Evolutionary conservation across 768 basidiomycete genomes (phyloP), one percentile per base, ranked within the genome.

Genomic region (Leccinum fibrillosum): DNA sequence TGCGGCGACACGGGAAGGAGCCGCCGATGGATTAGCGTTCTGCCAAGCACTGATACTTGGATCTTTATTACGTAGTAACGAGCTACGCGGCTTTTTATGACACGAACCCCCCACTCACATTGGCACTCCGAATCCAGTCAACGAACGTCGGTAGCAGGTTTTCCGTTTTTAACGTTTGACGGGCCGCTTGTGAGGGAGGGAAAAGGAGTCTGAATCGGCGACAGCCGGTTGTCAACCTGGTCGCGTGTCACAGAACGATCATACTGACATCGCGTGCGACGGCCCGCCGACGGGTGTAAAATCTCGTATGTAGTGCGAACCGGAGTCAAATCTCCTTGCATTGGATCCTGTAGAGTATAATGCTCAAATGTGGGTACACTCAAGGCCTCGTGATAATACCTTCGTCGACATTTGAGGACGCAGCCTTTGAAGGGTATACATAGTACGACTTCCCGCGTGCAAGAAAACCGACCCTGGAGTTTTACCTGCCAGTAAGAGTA

Each of bases 181-280:
- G 54, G 45, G 45, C 44, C 57, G 55, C 55, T 57, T 55, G 45
- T 23, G 42, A 42, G 42, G 42, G 39, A 39, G 39, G 32, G 5
- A 4, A 11, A 53, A 47, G 44, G 30, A 17, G 12, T 52, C 30
- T 13, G 21, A 47, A 34, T 50, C 45, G 53, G 54, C 32, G 19
- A 48, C 42, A 28, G 52, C 32, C 26, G 53, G 64, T 54, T 44
- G 55, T 49, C 57, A 58, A 59, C 42, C 37, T 45, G 44, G 45
- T 48, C 34, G 49, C 39, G 54, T 49, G 49, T 53, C 47, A 26
- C 7, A 42, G n/a, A n/a, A 19, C 39, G 32, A 32, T 12, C n/a
- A 19, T 42, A 42, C 42, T 42, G 42, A 42, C n/a, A 19, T 6
- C 39, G 39, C 39, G n/a, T 37, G 17, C 17, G 37, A 37, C 9